Conservation (phyloP, 345 rosid genomes). For the Hibiscus trionum region DNA sequence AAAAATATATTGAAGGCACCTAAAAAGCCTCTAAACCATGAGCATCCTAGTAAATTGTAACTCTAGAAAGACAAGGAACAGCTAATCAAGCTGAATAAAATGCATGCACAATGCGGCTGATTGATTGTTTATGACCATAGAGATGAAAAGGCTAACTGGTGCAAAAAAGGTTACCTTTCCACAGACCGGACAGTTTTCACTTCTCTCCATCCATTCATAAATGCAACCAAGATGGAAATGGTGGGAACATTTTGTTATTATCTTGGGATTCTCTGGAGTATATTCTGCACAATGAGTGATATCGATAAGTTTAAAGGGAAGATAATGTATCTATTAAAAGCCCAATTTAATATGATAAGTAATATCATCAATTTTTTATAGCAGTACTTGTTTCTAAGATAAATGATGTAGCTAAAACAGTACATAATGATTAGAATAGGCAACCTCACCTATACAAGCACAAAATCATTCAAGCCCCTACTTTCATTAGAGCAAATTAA, state of each 20-base stretch:
- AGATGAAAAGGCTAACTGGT: background rate
- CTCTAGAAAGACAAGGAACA: background rate
- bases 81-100: background rate
- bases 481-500: background rate
- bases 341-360: background rate
- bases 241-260: constrained; percentile 82
- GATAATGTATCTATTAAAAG: background rate
- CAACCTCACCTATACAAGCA: background rate
- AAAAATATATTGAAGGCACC: background rate
- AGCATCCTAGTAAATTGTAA: background rate
- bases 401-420: background rate
- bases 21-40: background rate
- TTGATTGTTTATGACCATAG: constrained; percentile 1
- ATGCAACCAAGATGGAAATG: constrained; percentile 99
- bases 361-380: background rate
- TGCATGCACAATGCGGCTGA: background rate
- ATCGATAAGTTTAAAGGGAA: background rate
- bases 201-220: constrained; percentile 99
- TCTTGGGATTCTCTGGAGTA: constrained; percentile 89
- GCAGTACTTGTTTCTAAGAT: background rate
- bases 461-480: background rate
- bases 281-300: constrained; percentile 55
- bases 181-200: constrained; percentile 94
- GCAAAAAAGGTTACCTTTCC: constrained; percentile 62
- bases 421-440: background rate